phyloP scores from a whole-genome alignment of 805 yeast genomes.

The Naumovozyma baii region DNA sequence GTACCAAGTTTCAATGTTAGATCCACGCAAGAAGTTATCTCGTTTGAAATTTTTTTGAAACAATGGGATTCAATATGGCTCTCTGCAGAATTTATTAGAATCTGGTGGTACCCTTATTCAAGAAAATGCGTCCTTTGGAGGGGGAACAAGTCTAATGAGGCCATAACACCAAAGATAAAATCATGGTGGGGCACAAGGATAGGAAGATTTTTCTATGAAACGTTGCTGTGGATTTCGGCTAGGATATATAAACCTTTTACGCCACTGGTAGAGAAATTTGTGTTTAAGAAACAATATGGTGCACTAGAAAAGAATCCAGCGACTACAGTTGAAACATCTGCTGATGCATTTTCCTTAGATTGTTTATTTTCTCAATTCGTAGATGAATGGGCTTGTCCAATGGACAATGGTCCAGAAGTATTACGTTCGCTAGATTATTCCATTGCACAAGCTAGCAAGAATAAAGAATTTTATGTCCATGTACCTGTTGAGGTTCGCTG shows the following conservation, averaged over 20 bases:
- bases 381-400: constrained; percentile 94
- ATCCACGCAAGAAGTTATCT: constrained; percentile 72
- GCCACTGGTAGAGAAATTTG: constrained; percentile 76
- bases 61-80: constrained; percentile 78
- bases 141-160: constrained; percentile 65
- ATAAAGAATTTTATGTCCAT: constrained; percentile 71
- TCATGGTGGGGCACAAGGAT: constrained; percentile 80
- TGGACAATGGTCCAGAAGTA: constrained; percentile 65
- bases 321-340: constrained; percentile 66
- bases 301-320: constrained; percentile 52
- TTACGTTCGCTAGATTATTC: constrained; percentile 53
- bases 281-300: constrained; percentile 79
- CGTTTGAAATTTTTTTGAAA: constrained; percentile 61
- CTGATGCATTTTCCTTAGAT: constrained; percentile 88
- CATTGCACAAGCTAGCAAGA: constrained; percentile 48
- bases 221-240: constrained; percentile 70
- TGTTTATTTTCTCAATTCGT: constrained; percentile 90
- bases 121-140: constrained; percentile 84
- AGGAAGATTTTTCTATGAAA: constrained; percentile 74
- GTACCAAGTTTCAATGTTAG: constrained; percentile 77
- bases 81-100: constrained; percentile 78
- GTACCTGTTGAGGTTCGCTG: constrained; percentile 94
- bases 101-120: constrained; percentile 97
- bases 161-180: constrained; percentile 51
- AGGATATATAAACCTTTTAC: constrained; percentile 65